Conservation (phyloP, 345 rosid genomes). For the Rhodomyrtus tomentosa region DNA sequence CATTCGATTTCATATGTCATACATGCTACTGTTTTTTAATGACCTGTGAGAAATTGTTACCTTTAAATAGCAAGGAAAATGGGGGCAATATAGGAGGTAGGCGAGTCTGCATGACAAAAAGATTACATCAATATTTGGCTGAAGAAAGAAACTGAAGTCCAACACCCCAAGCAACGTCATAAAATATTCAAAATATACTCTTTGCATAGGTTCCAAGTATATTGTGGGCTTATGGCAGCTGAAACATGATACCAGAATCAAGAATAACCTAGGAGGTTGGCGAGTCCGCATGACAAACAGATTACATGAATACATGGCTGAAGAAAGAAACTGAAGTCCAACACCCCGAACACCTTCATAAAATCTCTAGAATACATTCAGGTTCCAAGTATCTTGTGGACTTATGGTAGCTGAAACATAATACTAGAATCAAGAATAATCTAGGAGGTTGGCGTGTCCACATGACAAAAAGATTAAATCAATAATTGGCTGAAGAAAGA, state of each 20-base stretch:
- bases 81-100: conserved; percentile 54
- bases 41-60: conserved; percentile 6
- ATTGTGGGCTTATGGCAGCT: no score
- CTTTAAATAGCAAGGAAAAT: conserved; percentile 36
- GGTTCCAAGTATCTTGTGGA: no score
- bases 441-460: conserved; percentile 43
- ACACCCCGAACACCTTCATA: background rate
- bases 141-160: background rate
- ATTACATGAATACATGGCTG: background rate
- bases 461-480: background rate
- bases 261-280: conserved; percentile 24
- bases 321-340: background rate
- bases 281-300: conserved; percentile 22
- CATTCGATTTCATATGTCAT: background rate
- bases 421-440: background rate
- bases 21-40: background rate
- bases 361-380: background rate
- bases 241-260: no score
- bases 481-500: background rate
- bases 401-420: background rate
- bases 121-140: background rate
- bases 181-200: background rate
- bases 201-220: background rate
- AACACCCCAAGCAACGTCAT: background rate
- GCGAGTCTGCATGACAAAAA: conserved; percentile 29